Evolutionary conservation across 179 eudicot species (phyloP), one percentile per base, ranked within the genome.

Genomic region (Heliamphora pulchella): DNA sequence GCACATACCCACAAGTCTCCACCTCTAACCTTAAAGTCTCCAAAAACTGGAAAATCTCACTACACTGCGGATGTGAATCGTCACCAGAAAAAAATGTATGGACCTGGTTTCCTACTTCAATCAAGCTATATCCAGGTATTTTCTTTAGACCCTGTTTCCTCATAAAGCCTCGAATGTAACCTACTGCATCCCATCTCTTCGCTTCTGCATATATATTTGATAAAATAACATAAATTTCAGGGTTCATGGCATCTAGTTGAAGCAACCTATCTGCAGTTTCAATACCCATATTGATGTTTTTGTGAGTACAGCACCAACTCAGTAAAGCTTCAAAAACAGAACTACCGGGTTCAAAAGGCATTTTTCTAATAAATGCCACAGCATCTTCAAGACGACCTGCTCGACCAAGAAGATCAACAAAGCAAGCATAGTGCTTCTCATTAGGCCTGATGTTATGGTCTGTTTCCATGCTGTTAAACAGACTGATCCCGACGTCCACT

Each of bases 361-460:
- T 88, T 22, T 43, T 76, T 79, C 82, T 66, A n/a, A 86, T 84
- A 65, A 88, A 79, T 7, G 75, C 77, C 59, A 88, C 84, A 20
- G 88, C 90, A 68, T 89, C 88, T 31, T 67, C 70, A 69, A 89
- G 74, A 68, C 73, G 78, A 50, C 89, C 90, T 44, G 86, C 88
- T 69, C 88, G 83, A 59, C 86, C 84, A 53, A 89, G 87, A 65
- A 89, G 89, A 81, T 82, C 86, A 22, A 88, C 89, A 81, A 88
- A 82, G 86, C 92, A 89, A 64, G 69, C 79, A 84, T 85, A 89
- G 57, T 89, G 90, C 84, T 88, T 86, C 83, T 83, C 72, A 39
- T 74, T 81, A 47, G 86, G 88, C 77, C 80, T 78, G 11, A 86
- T 82, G 47, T 77, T 75, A 67, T 74, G 75, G 48, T 79, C 81